Percentiles rank a stretch among this genome's conserved stretches.
These are phyloP conservation scores for Kentomonas sorsogonicus DNA, from an alignment of 208 protist species.

Conservation along the genomic window DNA sequence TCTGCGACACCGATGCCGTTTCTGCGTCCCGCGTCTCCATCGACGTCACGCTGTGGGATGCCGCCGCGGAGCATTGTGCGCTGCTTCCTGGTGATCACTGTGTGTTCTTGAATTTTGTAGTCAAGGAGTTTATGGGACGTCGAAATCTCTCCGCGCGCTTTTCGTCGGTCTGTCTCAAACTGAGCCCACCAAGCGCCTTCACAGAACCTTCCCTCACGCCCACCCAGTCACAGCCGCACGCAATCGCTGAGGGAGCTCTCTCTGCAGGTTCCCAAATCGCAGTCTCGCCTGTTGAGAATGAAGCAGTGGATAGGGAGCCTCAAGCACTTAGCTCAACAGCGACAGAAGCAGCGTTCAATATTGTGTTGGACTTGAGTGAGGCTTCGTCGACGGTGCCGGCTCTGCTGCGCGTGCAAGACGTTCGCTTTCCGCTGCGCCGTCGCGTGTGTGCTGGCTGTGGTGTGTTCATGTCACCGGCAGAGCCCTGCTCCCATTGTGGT, in stretches of 20 bases:
- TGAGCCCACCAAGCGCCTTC: background rate
- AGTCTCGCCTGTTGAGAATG: too few relatives aligned
- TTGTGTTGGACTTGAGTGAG: too few relatives aligned
- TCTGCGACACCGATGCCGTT: conserved; percentile 30
- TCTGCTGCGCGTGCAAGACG: conserved; percentile 31
- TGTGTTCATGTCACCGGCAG: background rate
- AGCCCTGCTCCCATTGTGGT: conserved; percentile 23
- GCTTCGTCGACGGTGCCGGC: conserved; percentile 29
- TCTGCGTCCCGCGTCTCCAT: conserved; percentile 13
- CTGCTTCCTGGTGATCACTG: conserved; percentile 39
- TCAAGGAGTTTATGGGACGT: conserved; percentile 50
- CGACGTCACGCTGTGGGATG: conserved; percentile 73
- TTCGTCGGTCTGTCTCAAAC: conserved; percentile 8
- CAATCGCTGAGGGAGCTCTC: too few relatives aligned
- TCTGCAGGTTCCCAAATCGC: too few relatives aligned
- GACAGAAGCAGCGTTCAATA: too few relatives aligned
- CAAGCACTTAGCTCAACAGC: too few relatives aligned
- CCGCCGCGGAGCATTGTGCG: conserved; percentile 25
- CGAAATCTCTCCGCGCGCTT: conserved; percentile 41
- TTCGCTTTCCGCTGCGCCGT: conserved; percentile 18
- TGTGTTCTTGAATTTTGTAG: conserved; percentile 41
- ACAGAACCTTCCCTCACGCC: too few relatives aligned
- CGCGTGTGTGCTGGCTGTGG: conserved; percentile 15
- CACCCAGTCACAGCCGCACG: too few relatives aligned
- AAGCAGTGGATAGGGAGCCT: too few relatives aligned